phyloP scores from a whole-genome alignment of 495 filamentous ascomycete species.

The Hapsidospora chrysogenum region DNA sequence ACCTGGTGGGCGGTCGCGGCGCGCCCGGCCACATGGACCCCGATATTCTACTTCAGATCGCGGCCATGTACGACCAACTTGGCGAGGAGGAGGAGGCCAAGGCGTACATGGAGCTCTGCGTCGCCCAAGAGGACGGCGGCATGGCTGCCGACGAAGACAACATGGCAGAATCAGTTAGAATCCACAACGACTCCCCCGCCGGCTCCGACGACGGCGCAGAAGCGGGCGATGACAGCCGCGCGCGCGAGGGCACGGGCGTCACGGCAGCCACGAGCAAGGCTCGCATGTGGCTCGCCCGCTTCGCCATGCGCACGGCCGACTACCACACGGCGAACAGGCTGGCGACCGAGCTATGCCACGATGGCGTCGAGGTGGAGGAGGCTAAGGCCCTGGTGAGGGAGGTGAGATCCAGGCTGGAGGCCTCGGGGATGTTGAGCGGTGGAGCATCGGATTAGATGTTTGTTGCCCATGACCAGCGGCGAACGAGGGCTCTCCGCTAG shows the following conservation, averaged over 20 bases:
- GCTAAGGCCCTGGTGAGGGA: slow-evolving; percentile 90
- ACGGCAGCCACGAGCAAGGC: slow-evolving; percentile 83
- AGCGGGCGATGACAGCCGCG: slow-evolving; percentile 19
- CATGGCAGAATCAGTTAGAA: slow-evolving; percentile 29
- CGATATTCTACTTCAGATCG: slow-evolving; percentile 79
- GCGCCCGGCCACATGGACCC: slow-evolving; percentile 60
- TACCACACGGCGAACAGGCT: slow-evolving; percentile 61
- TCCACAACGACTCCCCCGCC: slow-evolving; percentile 28
- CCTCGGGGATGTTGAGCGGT: slow-evolving; percentile 15
- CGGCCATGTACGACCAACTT: slow-evolving; percentile 68
- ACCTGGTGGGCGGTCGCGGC: slow-evolving; percentile 11
- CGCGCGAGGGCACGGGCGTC: slow-evolving; percentile 48
- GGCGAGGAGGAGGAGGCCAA: slow-evolving; percentile 62
- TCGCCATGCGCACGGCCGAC: slow-evolving; percentile 57
- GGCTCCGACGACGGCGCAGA: slow-evolving; percentile 31
- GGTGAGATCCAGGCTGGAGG: slow-evolving; percentile 63
- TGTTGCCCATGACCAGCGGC: too few species aligned
- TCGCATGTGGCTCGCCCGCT: slow-evolving; percentile 81
- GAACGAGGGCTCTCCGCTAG: too few species aligned
- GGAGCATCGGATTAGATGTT: background rate
- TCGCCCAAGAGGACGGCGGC: slow-evolving; percentile 69
- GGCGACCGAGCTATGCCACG: slow-evolving; percentile 82
- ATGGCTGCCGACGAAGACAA: slow-evolving; percentile 15
- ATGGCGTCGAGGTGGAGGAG: slow-evolving; percentile 95
- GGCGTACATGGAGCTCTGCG: slow-evolving; percentile 84